Evolutionary conservation across 768 basidiomycete species (phyloP).

Genomic region (Hericium erinaceus): DNA sequence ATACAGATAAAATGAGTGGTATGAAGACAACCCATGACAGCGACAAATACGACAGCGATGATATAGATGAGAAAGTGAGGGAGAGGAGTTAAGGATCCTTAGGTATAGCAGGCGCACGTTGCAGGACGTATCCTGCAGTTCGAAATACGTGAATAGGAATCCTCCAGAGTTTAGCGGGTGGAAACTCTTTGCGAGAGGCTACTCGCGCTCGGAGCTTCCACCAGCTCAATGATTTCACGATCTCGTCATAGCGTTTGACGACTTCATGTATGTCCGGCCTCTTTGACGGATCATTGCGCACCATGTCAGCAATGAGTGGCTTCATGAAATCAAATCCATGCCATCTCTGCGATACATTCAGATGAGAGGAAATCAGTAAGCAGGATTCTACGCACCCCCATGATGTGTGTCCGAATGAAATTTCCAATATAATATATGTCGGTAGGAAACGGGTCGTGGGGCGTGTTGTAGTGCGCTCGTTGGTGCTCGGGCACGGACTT

Average conservation of each 20-base stretch:
- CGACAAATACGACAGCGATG: too few relatives aligned
- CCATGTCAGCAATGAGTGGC: conserved; percentile 20
- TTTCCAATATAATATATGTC: conserved; percentile 10
- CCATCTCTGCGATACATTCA: conserved; percentile 10
- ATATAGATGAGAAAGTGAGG: too few relatives aligned
- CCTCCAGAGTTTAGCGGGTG: neutral
- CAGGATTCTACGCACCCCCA: neutral
- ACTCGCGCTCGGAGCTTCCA: conserved; percentile 1
- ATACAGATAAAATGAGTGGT: too few relatives aligned
- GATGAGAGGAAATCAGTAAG: neutral
- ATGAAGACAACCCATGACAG: too few relatives aligned
- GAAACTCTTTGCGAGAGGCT: neutral
- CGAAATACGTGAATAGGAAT: neutral
- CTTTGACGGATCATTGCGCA: conserved; percentile 14
- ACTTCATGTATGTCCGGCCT: conserved; percentile 18
- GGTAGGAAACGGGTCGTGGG: conserved; percentile 7
- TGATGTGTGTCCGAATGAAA: neutral
- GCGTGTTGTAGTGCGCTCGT: neutral
- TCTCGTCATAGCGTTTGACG: neutral
- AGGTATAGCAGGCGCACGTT: neutral
- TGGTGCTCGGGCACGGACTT: conserved; percentile 9
- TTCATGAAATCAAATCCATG: conserved; percentile 18
- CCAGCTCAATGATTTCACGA: neutral
- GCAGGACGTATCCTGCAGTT: neutral
- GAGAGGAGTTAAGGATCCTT: too few relatives aligned